phyloP scores from a whole-genome alignment of 2,329 filamentous ascomycete genomes.

The Aspergillus felis region DNA sequence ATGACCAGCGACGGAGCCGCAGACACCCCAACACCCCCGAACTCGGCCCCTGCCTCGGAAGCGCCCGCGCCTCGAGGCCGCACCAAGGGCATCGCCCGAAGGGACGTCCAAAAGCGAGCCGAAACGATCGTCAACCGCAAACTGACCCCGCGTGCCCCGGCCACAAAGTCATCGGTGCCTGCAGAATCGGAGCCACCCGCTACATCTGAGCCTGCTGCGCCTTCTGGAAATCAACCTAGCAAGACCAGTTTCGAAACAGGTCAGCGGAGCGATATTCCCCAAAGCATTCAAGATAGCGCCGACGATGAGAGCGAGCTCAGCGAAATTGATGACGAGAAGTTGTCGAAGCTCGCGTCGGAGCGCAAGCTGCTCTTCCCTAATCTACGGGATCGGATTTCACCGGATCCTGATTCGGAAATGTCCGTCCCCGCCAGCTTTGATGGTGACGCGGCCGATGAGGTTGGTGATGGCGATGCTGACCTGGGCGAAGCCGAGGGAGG shows the following conservation, averaged over 20 bases:
- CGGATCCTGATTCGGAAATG: slow-evolving; percentile 24
- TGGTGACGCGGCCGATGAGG: slow-evolving; percentile 19
- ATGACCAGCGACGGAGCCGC: slow-evolving; percentile 33
- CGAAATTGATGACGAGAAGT: slow-evolving; percentile 49
- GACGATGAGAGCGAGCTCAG: slow-evolving; percentile 69
- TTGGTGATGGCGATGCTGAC: slow-evolving; percentile 18
- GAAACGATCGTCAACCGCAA: slow-evolving; percentile 51
- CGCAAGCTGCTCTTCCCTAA: slow-evolving; percentile 24
- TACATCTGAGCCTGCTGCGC: slow-evolving; percentile 35
- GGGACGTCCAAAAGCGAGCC: slow-evolving; percentile 57
- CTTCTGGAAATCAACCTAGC: slow-evolving; percentile 28
- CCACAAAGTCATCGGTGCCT: slow-evolving; percentile 19
- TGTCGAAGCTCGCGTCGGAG: slow-evolving; percentile 23
- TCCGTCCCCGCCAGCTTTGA: slow-evolving; percentile 18
- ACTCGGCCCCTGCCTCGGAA: slow-evolving; percentile 30
- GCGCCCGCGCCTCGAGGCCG: slow-evolving; percentile 37
- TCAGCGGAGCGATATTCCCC: slow-evolving; percentile 51
- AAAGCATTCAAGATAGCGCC: slow-evolving; percentile 61
- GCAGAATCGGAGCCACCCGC: slow-evolving; percentile 21
- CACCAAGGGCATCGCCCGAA: slow-evolving; percentile 56
- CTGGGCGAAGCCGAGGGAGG: slow-evolving; percentile 19
- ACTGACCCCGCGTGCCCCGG: slow-evolving; percentile 26
- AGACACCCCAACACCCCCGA: slow-evolving; percentile 27
- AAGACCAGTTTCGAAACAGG: slow-evolving; percentile 40
- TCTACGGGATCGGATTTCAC: slow-evolving; percentile 17